phyloP scores from a whole-genome alignment of 2,329 filamentous ascomycete species.

The Fusarium buharicum region DNA sequence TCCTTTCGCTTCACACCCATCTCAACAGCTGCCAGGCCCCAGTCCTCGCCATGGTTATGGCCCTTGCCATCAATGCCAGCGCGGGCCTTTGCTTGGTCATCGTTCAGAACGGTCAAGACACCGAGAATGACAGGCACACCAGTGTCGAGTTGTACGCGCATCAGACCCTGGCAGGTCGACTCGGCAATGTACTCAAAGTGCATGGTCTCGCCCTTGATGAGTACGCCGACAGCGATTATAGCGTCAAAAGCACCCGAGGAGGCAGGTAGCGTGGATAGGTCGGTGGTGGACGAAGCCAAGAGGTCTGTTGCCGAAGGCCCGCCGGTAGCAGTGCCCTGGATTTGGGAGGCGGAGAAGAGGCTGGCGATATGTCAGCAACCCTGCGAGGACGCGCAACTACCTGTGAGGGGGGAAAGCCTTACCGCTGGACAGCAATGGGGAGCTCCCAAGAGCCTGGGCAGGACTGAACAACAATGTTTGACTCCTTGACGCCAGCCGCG shows the following conservation, averaged over 20 bases:
- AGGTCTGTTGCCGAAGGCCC: constrained; percentile 79
- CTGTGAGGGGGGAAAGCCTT: constrained; percentile 49
- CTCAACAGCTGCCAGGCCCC: constrained; percentile 94
- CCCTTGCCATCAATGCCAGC: constrained; percentile 75
- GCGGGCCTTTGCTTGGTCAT: constrained; percentile 86
- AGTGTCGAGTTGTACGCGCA: constrained; percentile 91
- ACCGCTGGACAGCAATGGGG: constrained; percentile 89
- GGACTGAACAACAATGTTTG: constrained; percentile 88
- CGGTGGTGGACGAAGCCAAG: constrained; percentile 73
- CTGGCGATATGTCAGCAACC: constrained; percentile 56
- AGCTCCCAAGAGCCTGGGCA: constrained; percentile 96
- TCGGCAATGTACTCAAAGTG: constrained; percentile 99
- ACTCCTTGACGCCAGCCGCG: constrained; percentile 81
- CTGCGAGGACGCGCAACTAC: not conserved
- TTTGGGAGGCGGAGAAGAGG: constrained; percentile 85
- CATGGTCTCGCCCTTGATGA: constrained; percentile 99
- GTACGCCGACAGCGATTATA: constrained; percentile 91
- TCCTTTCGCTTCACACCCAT: constrained; percentile 86
- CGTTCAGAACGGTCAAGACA: constrained; percentile 85
- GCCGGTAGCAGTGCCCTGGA: constrained; percentile 76
- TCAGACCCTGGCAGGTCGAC: constrained; percentile 87
- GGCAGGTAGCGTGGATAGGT: constrained; percentile 65
- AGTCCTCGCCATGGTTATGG: constrained; percentile 97
- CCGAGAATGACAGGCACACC: constrained; percentile 93
- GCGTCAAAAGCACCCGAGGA: constrained; percentile 82